A percentile compares a stretch with the other conserved stretches of the same genome.
These are phyloP conservation scores for Ormosia emarginata DNA, from an alignment of 306 rosid species.

Conservation along the genomic window DNA sequence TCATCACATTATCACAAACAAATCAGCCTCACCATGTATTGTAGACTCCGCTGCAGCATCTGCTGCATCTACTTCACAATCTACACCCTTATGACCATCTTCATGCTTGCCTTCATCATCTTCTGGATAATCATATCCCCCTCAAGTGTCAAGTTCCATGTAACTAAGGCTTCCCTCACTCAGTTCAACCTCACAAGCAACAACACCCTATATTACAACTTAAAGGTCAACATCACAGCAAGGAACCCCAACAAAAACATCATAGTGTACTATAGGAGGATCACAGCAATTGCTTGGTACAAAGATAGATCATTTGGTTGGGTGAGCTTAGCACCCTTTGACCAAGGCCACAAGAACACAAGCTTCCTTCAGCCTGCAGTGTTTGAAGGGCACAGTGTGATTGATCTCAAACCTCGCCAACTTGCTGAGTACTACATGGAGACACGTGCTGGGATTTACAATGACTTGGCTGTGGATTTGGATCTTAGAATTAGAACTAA, in stretches of 20 bases:
- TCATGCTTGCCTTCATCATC: not conserved
- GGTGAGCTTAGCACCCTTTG: slow-evolving; percentile 27
- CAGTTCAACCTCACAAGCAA: slow-evolving; percentile 32
- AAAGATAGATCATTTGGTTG: not conserved
- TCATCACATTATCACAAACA: not conserved
- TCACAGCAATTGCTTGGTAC: slow-evolving; percentile 26
- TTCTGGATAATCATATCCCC: slow-evolving; percentile 4
- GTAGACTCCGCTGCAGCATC: not conserved
- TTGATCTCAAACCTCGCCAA: slow-evolving; percentile 1
- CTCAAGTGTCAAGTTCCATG: slow-evolving; percentile 20
- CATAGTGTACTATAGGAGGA: slow-evolving; percentile 17
- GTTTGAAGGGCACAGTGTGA: slow-evolving; percentile 17
- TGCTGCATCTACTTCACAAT: not conserved
- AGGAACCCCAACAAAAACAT: slow-evolving; percentile 32
- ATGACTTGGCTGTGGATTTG: slow-evolving; percentile 32
- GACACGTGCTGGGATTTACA: slow-evolving; percentile 14
- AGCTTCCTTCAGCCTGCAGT: slow-evolving; percentile 5
- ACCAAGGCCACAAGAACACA: slow-evolving; percentile 40
- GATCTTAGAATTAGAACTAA: slow-evolving; percentile 19
- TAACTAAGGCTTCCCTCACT: slow-evolving; percentile 25
- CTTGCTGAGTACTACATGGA: slow-evolving; percentile 28
- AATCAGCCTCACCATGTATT: slow-evolving; percentile 1
- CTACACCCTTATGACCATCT: not conserved
- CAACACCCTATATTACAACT: slow-evolving; percentile 24
- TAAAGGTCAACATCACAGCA: slow-evolving; percentile 24